Base-by-base conservation (phyloP, 768 basidiomycete genomes). In the Mycena indigotica region DNA sequence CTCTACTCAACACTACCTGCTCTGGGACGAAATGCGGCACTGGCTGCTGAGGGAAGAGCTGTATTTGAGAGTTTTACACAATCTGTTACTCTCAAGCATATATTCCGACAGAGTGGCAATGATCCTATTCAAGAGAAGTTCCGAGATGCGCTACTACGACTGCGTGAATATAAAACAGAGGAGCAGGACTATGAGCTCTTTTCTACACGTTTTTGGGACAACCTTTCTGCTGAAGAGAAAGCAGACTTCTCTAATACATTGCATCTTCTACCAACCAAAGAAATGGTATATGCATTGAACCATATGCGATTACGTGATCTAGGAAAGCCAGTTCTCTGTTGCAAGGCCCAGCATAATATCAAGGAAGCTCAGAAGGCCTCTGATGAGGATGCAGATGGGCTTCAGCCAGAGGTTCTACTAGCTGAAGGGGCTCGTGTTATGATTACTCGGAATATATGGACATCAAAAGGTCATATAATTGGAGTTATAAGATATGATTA, bases 1-100 rank as follows among this genome's bases (percentile, higher is more conserved):
- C 57, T 68, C 3, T 68, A 62, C 50, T 46, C 64, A 17, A 51
- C 60, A 19, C 6, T 16, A 44, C 41, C 41, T 16, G 41, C 15
- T 5, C 5, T 13, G 26, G 54, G 55, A 13, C 8, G 32, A 26
- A 17, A 40, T 6, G 49, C 24, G 13, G 32, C 19, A 16, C 26
- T 56, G 5, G 38, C 55, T n/a, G n/a, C 48, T 50, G 55, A 56
- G 26, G 55, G 55, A 5, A 23, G 48, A 3, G 23, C 38, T 19
- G 55, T 50, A 5, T 56, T 56, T 50, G 55, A 56, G 29, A 28
- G 28, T 24, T 56, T 56, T 23, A 50, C 29, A 28, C 45, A 50
- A 19, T 56, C 55, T n/a, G 25, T 56, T 8, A 56, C 55, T 6
- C 35, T 56, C 35, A 25, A 49, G 25, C 6, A 56, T 16, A 49